Evolutionary conservation across 768 basidiomycete species (phyloP).

Genomic region (Amanita phalloides): DNA sequence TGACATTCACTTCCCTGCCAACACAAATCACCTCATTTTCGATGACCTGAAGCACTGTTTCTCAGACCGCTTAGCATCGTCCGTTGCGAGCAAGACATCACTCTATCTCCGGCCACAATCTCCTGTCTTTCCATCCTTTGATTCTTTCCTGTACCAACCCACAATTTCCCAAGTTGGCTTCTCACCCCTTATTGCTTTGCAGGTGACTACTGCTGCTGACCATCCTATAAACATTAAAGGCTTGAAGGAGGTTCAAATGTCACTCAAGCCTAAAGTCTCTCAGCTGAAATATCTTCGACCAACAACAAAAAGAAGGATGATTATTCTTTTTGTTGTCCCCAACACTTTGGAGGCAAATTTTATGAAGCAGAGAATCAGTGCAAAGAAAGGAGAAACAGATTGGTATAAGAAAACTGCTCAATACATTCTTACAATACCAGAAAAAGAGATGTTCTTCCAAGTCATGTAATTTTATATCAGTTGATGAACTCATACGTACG

Average conservation of each 20-base stretch:
- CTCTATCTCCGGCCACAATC: not conserved
- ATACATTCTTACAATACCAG: too few relatives aligned
- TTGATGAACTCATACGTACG: too few relatives aligned
- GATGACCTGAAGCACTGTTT: not conserved
- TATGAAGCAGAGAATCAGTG: conserved; percentile 30
- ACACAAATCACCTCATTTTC: not conserved
- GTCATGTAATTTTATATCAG: too few relatives aligned
- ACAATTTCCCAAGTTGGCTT: not conserved
- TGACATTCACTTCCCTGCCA: not conserved
- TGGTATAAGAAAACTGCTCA: too few relatives aligned
- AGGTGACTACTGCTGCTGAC: not conserved
- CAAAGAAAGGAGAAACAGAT: too few relatives aligned
- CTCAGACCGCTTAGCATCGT: not conserved
- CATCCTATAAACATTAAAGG: not conserved
- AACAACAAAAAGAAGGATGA: conserved; percentile 29
- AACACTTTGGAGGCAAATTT: conserved; percentile 17
- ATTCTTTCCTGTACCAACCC: not conserved
- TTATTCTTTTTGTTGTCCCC: conserved; percentile 32
- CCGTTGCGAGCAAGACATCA: not conserved
- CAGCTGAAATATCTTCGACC: not conserved
- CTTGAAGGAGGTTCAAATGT: not conserved
- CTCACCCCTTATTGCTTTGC: not conserved
- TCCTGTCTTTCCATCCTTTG: not conserved
- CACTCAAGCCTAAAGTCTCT: not conserved
- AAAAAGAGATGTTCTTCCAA: too few relatives aligned